Conservation (phyloP, 73 alveolate species). For the Paraurostyla sp. region DNA sequence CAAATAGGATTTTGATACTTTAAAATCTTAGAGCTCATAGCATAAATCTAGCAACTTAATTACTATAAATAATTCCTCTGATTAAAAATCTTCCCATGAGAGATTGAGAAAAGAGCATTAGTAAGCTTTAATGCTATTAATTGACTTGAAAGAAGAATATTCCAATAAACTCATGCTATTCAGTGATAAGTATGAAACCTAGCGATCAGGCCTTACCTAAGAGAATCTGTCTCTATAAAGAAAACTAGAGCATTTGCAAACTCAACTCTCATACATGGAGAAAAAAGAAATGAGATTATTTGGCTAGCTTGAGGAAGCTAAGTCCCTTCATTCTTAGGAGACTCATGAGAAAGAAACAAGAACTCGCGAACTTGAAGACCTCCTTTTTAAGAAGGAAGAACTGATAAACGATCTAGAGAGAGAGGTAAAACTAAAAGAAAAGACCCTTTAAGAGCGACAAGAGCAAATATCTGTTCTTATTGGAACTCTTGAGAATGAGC, state of each 20-base stretch:
- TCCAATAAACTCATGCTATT: constrained; percentile 18
- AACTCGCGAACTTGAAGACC: constrained; percentile 21
- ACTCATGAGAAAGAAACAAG: neutral
- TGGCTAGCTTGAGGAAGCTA: constrained; percentile 48
- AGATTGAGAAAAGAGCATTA: constrained; percentile 40
- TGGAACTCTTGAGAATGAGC: constrained; percentile 58
- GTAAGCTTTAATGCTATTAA: neutral
- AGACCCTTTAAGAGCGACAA: constrained; percentile 31
- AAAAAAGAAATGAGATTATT: constrained; percentile 45
- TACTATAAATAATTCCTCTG: neutral
- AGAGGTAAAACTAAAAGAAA: constrained; percentile 46
- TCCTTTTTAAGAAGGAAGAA: constrained; percentile 50
- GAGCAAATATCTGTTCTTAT: constrained; percentile 58
- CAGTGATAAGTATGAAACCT: constrained; percentile 28
- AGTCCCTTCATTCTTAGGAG: neutral
- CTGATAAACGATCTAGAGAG: constrained; percentile 43
- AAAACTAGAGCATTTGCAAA: neutral
- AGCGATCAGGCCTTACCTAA: neutral
- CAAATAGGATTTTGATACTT: constrained; percentile 26
- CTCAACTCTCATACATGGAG: constrained; percentile 10
- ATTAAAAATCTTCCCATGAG: neutral
- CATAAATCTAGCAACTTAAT: neutral
- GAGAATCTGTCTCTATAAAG: constrained; percentile 23
- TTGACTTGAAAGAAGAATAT: constrained; percentile 54
- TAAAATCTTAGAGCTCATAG: neutral